phyloP scores from a whole-genome alignment of 2,329 filamentous ascomycete species.

The Hypoxylon rubiginosum region DNA sequence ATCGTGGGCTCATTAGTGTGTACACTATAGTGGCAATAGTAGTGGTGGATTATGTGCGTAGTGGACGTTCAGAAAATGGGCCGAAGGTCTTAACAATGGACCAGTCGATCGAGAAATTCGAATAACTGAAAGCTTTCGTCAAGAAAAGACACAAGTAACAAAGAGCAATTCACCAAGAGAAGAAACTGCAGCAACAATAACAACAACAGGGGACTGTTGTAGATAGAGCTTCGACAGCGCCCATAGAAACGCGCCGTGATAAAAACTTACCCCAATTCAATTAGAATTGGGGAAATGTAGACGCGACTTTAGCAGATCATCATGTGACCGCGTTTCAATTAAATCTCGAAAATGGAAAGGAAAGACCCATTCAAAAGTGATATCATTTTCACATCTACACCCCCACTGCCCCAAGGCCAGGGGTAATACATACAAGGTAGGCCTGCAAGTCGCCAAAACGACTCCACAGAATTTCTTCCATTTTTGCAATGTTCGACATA shows the following conservation, averaged over 20 bases:
- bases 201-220: too few species aligned
- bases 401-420: too few species aligned
- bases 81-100: background rate
- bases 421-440: too few species aligned
- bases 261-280: conserved; percentile 24
- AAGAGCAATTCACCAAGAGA: background rate
- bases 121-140: background rate
- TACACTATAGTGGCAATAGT: background rate
- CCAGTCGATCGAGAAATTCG: background rate
- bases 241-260: conserved; percentile 18
- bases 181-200: background rate
- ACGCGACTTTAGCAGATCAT: conserved; percentile 51
- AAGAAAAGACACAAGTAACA: background rate
- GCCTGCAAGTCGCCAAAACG: conserved; percentile 8
- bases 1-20: conserved; percentile 49
- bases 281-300: conserved; percentile 36
- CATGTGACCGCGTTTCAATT: conserved; percentile 57
- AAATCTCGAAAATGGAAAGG: conserved; percentile 6
- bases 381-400: conserved; percentile 35
- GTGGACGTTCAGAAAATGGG: background rate
- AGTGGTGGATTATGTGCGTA: background rate
- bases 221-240: background rate
- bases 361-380: conserved; percentile 23
- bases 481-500: conserved; percentile 1
- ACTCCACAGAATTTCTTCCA: conserved; percentile 1